Conservation (phyloP, 1,139 yeast genomes). For the Zygotorulaspora mrakii region DNA sequence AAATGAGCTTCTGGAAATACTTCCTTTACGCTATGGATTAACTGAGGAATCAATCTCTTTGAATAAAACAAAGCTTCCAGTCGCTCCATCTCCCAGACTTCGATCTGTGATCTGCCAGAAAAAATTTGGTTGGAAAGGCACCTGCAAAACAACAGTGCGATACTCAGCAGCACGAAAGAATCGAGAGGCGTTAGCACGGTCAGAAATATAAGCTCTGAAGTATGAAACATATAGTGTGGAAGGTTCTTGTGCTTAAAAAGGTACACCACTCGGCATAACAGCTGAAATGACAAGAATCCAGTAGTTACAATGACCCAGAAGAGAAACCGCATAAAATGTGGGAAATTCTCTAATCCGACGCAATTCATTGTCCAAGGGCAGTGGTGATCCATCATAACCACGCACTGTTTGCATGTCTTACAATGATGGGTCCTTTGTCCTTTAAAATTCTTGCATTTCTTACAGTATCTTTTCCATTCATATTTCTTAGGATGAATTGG, state of each 20-base stretch:
- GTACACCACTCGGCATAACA: conserved; percentile 42
- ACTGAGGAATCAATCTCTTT: conserved; percentile 24
- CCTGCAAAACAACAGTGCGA: conserved; percentile 56
- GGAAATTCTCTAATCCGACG: conserved; percentile 73
- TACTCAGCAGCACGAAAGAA: conserved; percentile 55
- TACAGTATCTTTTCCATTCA: conserved; percentile 60
- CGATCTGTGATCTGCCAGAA: conserved; percentile 87
- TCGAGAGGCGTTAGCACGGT: conserved; percentile 55
- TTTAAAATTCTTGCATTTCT: conserved; percentile 60
- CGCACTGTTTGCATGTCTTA: conserved; percentile 57
- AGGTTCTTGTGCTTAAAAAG: conserved; percentile 53
- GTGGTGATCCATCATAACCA: conserved; percentile 81
- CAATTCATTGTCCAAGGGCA: conserved; percentile 87
- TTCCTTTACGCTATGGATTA: conserved; percentile 25
- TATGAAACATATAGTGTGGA: conserved; percentile 58
- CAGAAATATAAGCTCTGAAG: conserved; percentile 52
- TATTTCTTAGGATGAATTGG: conserved; percentile 39
- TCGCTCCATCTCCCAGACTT: conserved; percentile 87
- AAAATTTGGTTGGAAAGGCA: conserved; percentile 54
- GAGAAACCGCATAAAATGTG: conserved; percentile 79
- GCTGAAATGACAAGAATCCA: conserved; percentile 45
- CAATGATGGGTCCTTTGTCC: conserved; percentile 84
- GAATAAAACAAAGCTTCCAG: conserved; percentile 45
- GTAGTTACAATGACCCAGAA: conserved; percentile 62
- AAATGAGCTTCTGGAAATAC: conserved; percentile 20